Percentiles rank a stretch among this genome's conserved stretches.
Conservation (phyloP, 2,329 filamentous ascomycete genomes). For the Juglanconis juglandina region DNA sequence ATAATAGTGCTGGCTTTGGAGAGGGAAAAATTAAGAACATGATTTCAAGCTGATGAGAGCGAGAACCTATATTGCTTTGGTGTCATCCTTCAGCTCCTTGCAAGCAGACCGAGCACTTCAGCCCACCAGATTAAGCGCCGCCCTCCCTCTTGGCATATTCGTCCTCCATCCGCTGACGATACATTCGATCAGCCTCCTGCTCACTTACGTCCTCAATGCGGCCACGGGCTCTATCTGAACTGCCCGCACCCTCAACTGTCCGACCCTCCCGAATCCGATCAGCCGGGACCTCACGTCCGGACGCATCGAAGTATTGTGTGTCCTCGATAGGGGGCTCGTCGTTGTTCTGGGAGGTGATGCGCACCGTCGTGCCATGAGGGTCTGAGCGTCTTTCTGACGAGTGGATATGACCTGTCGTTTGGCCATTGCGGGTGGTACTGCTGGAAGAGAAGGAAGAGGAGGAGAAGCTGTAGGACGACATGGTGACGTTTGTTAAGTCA, state of each 20-base stretch:
- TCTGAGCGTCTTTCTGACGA: constrained; percentile 8
- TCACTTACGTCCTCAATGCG: constrained; percentile 27
- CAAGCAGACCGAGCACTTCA: no score
- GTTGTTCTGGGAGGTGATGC: constrained; percentile 2
- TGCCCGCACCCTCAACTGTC: not conserved
- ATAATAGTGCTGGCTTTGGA: no score
- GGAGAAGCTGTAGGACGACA: constrained; percentile 9
- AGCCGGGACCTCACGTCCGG: constrained; percentile 3
- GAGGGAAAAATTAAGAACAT: no score
- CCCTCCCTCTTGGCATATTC: constrained; percentile 55
- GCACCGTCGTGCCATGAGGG: constrained; percentile 5
- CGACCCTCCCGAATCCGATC: not conserved
- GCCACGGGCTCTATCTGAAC: not conserved
- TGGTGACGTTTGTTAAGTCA: not conserved
- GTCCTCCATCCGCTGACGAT: constrained; percentile 53
- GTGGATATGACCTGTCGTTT: constrained; percentile 4
- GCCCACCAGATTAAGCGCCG: constrained; percentile 33
- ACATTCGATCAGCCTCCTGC: constrained; percentile 45
- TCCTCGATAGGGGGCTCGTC: not conserved
- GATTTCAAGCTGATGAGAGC: no score
- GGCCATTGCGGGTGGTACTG: not conserved
- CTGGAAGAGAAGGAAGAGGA: constrained; percentile 4
- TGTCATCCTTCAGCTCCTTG: no score
- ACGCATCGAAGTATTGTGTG: constrained; percentile 5
- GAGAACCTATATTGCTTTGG: no score